These are phyloP conservation scores for Ambrosia trifida DNA, from an alignment of 129 eudicot genomes.

Conservation along the genomic window DNA sequence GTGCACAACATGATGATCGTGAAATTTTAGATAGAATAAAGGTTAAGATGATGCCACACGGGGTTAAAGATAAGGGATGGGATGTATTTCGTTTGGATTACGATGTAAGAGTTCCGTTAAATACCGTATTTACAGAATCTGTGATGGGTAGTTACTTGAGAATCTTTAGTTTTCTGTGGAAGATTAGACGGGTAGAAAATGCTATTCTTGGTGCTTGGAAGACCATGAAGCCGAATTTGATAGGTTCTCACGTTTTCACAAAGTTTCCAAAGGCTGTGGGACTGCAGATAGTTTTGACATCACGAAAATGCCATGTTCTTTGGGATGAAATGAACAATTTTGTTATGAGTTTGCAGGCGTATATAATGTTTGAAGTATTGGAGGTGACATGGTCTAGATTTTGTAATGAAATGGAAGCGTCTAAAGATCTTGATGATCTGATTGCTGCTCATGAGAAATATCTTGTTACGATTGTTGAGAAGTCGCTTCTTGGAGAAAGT, in stretches of 20 bases:
- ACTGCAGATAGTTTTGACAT: conserved; percentile 52
- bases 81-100: conserved; percentile 84
- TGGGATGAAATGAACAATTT: conserved; percentile 97
- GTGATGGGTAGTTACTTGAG: conserved; percentile 74
- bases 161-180: conserved; percentile 88
- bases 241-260: conserved; percentile 44
- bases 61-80: conserved; percentile 78
- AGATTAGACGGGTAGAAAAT: conserved; percentile 88
- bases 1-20: conserved; percentile 81
- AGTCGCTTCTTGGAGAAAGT: conserved; percentile 80
- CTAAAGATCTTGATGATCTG: conserved; percentile 89
- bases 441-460: conserved; percentile 85
- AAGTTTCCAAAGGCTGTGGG: conserved; percentile 63
- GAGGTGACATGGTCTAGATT: conserved; percentile 86
- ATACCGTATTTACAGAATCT: conserved; percentile 75
- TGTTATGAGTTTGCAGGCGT: conserved; percentile 74
- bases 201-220: conserved; percentile 81
- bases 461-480: conserved; percentile 66
- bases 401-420: conserved; percentile 71
- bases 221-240: conserved; percentile 82
- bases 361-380: conserved; percentile 90
- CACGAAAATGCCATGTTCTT: conserved; percentile 74
- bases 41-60: conserved; percentile 91
- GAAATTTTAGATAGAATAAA: conserved; percentile 71
- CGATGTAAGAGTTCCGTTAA: conserved; percentile 65